phyloP scores from a whole-genome alignment of 1,284 basidiomycete species.

The Microbotryomycetes sp. region DNA sequence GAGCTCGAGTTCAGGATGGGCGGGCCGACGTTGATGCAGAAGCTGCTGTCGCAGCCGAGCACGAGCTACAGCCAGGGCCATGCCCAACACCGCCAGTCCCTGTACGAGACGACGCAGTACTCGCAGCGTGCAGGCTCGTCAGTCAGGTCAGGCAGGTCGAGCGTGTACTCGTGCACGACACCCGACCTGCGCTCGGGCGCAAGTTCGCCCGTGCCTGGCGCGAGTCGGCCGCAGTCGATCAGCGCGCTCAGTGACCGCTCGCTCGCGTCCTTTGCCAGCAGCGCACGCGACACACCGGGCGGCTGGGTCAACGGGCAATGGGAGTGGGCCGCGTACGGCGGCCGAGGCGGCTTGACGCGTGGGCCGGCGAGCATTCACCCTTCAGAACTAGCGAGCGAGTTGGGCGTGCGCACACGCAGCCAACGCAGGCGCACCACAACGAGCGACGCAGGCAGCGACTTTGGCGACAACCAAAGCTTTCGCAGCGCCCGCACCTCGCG shows the following conservation, averaged over 20 bases:
- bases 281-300: not conserved
- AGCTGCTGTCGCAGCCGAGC: not conserved
- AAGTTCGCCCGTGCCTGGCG: too few species aligned
- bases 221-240: not conserved
- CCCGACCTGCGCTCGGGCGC: too few species aligned
- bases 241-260: not conserved
- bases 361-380: conserved; percentile 13
- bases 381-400: conserved; percentile 10
- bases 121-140: not conserved
- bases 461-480: not conserved
- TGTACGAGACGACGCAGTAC: not conserved
- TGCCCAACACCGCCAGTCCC: not conserved
- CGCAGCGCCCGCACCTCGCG: not conserved
- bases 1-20: not conserved
- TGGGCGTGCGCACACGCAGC: not conserved
- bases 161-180: too few species aligned
- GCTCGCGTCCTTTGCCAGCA: not conserved
- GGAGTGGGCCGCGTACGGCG: conserved; percentile 25
- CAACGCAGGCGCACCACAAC: not conserved
- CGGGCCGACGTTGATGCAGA: not conserved
- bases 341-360: conserved; percentile 17
- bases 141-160: not conserved
- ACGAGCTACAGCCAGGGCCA: not conserved
- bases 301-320: conserved; percentile 20
- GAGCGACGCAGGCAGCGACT: not conserved